Evolutionary conservation across 106 monocot genomes (phyloP).

Genomic region (Acorus calamus): DNA sequence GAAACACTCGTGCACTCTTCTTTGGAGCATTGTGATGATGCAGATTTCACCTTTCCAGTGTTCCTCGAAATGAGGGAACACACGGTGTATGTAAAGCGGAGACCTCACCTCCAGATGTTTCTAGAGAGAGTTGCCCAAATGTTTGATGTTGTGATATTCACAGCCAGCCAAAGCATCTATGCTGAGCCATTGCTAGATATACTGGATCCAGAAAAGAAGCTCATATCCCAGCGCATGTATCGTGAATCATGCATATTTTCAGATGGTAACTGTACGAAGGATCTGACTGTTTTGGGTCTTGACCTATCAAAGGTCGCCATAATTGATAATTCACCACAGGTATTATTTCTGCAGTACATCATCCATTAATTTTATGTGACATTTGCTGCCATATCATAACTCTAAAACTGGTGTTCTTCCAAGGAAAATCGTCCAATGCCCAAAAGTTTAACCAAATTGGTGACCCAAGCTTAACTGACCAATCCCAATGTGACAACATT

Average conservation of each 20-base stretch:
- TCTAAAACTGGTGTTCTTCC: too few species aligned
- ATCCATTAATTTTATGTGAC: neutral
- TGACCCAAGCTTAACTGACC: too few species aligned
- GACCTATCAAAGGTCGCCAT: slow-evolving; percentile 76
- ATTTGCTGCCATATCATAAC: too few species aligned
- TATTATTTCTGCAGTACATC: slow-evolving; percentile 5
- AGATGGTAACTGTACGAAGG: slow-evolving; percentile 78
- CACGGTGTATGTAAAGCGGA: slow-evolving; percentile 69
- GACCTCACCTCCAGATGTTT: slow-evolving; percentile 72
- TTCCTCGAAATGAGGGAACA: slow-evolving; percentile 69
- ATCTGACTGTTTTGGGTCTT: slow-evolving; percentile 57
- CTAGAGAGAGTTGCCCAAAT: slow-evolving; percentile 67
- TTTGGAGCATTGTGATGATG: slow-evolving; percentile 53
- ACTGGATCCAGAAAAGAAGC: slow-evolving; percentile 58
- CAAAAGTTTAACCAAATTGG: too few species aligned
- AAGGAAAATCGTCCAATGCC: too few species aligned
- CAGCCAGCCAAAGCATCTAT: slow-evolving; percentile 94
- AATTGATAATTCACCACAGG: slow-evolving; percentile 84
- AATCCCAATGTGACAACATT: too few species aligned
- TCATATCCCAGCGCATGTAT: slow-evolving; percentile 67
- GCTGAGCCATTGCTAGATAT: slow-evolving; percentile 69
- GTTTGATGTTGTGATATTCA: slow-evolving; percentile 88
- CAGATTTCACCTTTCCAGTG: slow-evolving; percentile 79
- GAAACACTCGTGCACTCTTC: slow-evolving; percentile 95
- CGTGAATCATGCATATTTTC: slow-evolving; percentile 87